Conservation (phyloP, 78 protist species). For the Guillardia theta region DNA sequence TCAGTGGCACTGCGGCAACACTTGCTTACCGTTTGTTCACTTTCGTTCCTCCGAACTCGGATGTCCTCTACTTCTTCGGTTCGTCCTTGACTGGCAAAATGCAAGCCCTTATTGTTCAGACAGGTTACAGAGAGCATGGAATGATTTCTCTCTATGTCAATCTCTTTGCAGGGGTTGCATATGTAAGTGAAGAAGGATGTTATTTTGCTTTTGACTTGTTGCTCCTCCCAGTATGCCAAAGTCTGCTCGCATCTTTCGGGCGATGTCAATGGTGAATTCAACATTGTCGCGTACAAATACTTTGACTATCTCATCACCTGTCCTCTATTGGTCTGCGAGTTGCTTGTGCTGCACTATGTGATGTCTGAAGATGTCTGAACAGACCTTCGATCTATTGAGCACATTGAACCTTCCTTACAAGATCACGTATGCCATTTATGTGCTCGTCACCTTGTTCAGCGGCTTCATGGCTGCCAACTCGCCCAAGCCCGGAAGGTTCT, state of each 20-base stretch:
- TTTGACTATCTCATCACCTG: neutral
- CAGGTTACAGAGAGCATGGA: neutral
- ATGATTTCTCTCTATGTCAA: neutral
- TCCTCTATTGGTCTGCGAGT: conserved; percentile 4
- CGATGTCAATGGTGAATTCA: neutral
- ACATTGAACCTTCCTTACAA: conserved; percentile 5
- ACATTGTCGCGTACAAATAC: neutral
- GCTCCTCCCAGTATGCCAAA: neutral
- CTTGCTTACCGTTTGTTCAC: neutral
- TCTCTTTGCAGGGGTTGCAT: neutral
- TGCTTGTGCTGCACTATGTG: no score
- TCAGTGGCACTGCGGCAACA: neutral
- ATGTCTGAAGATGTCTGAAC: neutral
- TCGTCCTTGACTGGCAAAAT: no score
- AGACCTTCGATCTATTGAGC: neutral
- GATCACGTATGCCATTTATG: neutral
- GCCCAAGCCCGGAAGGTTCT: neutral
- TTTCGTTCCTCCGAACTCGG: neutral
- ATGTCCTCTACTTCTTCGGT: neutral
- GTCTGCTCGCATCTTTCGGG: neutral
- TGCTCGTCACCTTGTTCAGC: neutral
- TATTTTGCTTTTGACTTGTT: no score
- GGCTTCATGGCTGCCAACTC: neutral
- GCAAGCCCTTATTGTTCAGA: no score
- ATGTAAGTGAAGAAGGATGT: no score